These are phyloP conservation scores for Cercospora sesami DNA, from an alignment of 2,329 filamentous ascomycete genomes.

Conservation along the genomic window DNA sequence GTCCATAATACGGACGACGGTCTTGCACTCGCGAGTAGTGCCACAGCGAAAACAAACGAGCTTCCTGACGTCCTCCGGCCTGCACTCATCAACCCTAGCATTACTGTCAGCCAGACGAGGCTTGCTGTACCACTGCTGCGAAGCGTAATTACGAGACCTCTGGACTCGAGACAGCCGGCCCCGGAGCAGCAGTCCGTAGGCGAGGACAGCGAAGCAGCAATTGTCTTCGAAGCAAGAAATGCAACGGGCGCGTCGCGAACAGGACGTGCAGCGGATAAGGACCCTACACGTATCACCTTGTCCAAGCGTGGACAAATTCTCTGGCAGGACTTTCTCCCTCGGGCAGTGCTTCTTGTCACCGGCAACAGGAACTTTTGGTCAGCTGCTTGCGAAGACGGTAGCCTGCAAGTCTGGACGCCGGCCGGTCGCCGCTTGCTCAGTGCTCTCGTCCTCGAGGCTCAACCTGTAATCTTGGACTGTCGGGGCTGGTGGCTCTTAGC, in stretches of 20 bases:
- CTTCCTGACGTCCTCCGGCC: constrained; percentile 80
- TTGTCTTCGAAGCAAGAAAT: constrained; percentile 87
- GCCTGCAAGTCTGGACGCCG: constrained; percentile 86
- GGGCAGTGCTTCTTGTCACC: constrained; percentile 82
- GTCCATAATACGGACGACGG: constrained; percentile 76
- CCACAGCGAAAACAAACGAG: constrained; percentile 56
- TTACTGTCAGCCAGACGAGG: constrained; percentile 78
- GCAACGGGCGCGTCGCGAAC: constrained; percentile 63
- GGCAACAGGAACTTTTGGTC: constrained; percentile 91
- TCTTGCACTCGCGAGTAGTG: constrained; percentile 70
- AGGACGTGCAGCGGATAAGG: constrained; percentile 63
- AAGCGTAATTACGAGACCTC: constrained; percentile 75
- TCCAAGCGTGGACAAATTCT: constrained; percentile 76
- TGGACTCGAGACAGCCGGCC: constrained; percentile 63
- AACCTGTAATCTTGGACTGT: constrained; percentile 90
- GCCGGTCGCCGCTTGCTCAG: constrained; percentile 84
- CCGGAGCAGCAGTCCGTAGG: constrained; percentile 48
- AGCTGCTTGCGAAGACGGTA: constrained; percentile 89
- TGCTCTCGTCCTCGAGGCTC: constrained; percentile 82
- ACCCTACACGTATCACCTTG: constrained; percentile 80
- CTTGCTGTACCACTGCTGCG: constrained; percentile 86
- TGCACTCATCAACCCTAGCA: constrained; percentile 78
- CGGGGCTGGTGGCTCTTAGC: constrained; percentile 86
- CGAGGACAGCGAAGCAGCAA: constrained; percentile 59
- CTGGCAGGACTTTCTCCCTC: constrained; percentile 92